A percentile compares a stretch with the other conserved stretches of the same genome.
Conservation (phyloP, 75 land plant genomes). For the Adiantum capillusveneris region DNA sequence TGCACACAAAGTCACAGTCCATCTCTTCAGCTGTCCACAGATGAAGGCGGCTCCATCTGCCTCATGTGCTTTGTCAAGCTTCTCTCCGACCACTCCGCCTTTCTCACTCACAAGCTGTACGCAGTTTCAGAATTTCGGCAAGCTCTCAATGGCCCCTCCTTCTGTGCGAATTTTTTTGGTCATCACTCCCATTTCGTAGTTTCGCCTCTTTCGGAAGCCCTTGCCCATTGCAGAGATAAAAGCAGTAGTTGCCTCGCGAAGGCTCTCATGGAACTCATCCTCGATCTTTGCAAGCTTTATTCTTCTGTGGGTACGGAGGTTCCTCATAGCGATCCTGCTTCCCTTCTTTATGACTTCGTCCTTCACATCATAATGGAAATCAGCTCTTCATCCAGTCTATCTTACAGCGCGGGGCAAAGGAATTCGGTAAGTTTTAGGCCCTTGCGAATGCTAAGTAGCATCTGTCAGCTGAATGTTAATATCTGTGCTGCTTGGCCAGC, state of each 20-base stretch:
- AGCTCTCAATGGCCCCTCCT: conserved; percentile 35
- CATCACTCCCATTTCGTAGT: conserved; percentile 56
- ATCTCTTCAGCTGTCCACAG: conserved; percentile 33
- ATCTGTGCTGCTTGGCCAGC: too few species aligned
- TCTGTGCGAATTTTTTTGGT: conserved; percentile 22
- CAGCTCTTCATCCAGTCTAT: conserved; percentile 19
- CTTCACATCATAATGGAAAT: conserved; percentile 30
- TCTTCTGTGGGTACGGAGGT: too few species aligned
- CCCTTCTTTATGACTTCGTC: conserved; percentile 46
- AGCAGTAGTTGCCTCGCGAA: conserved; percentile 40
- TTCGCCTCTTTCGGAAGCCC: conserved; percentile 48
- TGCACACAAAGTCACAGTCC: conserved; percentile 61
- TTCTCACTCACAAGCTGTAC: conserved; percentile 57
- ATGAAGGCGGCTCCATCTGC: conserved; percentile 54
- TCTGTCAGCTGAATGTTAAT: too few species aligned
- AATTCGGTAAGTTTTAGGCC: conserved; percentile 49
- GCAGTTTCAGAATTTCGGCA: conserved; percentile 64
- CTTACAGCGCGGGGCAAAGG: conserved; percentile 50
- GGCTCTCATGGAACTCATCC: conserved; percentile 33
- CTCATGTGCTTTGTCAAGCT: conserved; percentile 65
- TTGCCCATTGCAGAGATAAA: conserved; percentile 16
- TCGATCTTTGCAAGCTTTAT: conserved; percentile 23
- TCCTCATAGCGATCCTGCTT: not conserved
- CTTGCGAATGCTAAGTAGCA: too few species aligned
- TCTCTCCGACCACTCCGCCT: conserved; percentile 47